Base-by-base conservation (phyloP, 176 grass and related monocot species). In the Cenchrus fungigraminus region DNA sequence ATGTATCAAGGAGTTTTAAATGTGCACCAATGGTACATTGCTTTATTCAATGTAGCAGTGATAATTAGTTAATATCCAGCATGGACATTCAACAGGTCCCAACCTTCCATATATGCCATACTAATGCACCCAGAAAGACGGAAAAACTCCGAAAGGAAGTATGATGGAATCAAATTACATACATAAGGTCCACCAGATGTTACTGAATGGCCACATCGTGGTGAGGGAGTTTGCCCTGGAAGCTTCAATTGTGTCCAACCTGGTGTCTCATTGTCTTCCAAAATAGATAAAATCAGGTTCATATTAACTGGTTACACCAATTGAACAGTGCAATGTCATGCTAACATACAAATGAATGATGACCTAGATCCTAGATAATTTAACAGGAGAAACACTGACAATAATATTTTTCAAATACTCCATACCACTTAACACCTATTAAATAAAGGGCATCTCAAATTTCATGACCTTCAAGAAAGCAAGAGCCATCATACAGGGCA, bases 201-300 rank as follows among this genome's bases (percentile, higher is more conserved):
- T 80, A 98, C 80, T 72, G 96, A 93, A 90, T 98, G 96, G 61
- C 96, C 96, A 56, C 93, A 98, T 58, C 96, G 74, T 60, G 96
- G 78, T 56, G 96, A 82, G 32, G 96, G 93, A n/a, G 86, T 77
- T 89, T 98, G 96, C 45, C 96, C 93, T 25, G 96, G 96, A 64
- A 95, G 96, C 83, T 89, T 98, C 80, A 98, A 71, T 71, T 98
- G 96, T 79, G 96, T 95, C 93, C 96, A 98, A 59, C 91, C 96
- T 61, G 93, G 93, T 55, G 86, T 71, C 85, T 95, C 96, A 7
- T 94, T 98, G 51, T 94, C 96, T 98, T 90, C 5, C 3, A 87
- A 82, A 90, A 65, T 83, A 69, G 59, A 84, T 3, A 77, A 34
- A 19, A 61, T 55, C 55, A 79, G 69, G 32, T 55, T 79, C 40